Conservation (phyloP, 83 land plant species). For the Isoetes engelmannii region DNA sequence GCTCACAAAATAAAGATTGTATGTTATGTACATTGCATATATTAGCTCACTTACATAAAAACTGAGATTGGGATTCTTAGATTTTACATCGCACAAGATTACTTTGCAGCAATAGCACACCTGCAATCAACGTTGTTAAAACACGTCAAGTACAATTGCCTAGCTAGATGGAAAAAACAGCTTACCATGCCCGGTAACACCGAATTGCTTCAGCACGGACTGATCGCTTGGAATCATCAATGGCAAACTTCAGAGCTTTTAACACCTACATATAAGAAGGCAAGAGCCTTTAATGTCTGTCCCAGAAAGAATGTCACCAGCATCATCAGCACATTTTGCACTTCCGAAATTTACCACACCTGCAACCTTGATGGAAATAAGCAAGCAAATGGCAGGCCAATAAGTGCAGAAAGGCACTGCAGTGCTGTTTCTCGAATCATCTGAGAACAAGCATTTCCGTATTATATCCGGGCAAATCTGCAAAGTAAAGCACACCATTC, state of each 20-base stretch:
- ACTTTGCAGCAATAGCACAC: no score
- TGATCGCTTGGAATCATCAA: slow-evolving; percentile 16
- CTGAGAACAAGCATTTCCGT: background rate
- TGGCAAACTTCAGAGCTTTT: slow-evolving; percentile 7
- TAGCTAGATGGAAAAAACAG: no score
- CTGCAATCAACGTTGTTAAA: no score
- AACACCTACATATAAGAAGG: slow-evolving; percentile 11
- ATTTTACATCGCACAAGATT: no score
- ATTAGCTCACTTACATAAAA: no score
- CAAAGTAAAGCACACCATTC: no score
- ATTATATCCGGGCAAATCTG: no score
- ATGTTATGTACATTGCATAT: no score
- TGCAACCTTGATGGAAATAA: slow-evolving; percentile 23
- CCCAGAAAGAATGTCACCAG: background rate
- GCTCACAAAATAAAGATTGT: no score
- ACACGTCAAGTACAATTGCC: no score
- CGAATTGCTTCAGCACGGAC: slow-evolving; percentile 17
- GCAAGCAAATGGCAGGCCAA: slow-evolving; percentile 27
- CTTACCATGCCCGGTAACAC: slow-evolving; percentile 12
- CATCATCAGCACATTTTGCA: background rate
- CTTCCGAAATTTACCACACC: slow-evolving; percentile 15
- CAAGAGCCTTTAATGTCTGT: no score
- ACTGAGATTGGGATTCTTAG: no score
- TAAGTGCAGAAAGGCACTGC: slow-evolving; percentile 30
- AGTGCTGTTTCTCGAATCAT: slow-evolving; percentile 29